Evolutionary conservation across 192 early-diverging fungal species (phyloP).

Genomic region (Coemansia umbellata): DNA sequence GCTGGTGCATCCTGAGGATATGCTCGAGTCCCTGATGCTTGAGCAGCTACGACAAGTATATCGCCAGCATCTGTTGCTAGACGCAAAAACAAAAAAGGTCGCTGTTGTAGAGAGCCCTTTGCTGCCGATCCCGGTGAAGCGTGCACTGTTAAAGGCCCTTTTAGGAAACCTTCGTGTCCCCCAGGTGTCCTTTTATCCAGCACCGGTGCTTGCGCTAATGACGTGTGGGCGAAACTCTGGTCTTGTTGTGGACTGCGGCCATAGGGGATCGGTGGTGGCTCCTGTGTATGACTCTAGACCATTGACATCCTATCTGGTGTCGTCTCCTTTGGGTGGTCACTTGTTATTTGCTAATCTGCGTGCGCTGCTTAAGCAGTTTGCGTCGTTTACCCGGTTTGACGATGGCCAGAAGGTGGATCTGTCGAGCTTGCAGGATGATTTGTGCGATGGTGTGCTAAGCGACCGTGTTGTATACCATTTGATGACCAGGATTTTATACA

Average conservation of each 20-base stretch:
- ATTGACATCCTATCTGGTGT: slow-evolving; percentile 2
- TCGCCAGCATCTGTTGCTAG: slow-evolving; percentile 65
- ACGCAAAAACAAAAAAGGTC: slow-evolving; percentile 81
- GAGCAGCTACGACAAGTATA: slow-evolving; percentile 25
- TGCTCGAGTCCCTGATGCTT: slow-evolving; percentile 11
- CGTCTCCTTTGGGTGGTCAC: slow-evolving; percentile 15
- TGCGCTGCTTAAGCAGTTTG: slow-evolving; percentile 5
- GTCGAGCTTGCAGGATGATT: background rate
- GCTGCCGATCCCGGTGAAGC: slow-evolving; percentile 63
- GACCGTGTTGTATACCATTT: slow-evolving; percentile 6
- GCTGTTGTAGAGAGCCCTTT: slow-evolving; percentile 74
- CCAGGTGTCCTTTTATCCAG: slow-evolving; percentile 70
- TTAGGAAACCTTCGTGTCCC: slow-evolving; percentile 78
- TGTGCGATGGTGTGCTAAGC: background rate
- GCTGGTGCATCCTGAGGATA: background rate
- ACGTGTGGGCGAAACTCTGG: slow-evolving; percentile 74
- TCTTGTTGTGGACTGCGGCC: slow-evolving; percentile 83
- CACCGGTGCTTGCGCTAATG: slow-evolving; percentile 67
- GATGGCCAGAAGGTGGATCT: background rate
- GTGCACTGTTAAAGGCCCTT: slow-evolving; percentile 65
- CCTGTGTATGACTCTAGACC: slow-evolving; percentile 59
- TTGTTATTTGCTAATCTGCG: slow-evolving; percentile 8
- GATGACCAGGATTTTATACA: slow-evolving; percentile 3
- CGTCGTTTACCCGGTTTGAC: slow-evolving; percentile 5
- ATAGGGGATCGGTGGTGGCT: slow-evolving; percentile 68